phyloP scores from a whole-genome alignment of 371 early-diverging fungal genomes.

The Mortierella sp. region DNA sequence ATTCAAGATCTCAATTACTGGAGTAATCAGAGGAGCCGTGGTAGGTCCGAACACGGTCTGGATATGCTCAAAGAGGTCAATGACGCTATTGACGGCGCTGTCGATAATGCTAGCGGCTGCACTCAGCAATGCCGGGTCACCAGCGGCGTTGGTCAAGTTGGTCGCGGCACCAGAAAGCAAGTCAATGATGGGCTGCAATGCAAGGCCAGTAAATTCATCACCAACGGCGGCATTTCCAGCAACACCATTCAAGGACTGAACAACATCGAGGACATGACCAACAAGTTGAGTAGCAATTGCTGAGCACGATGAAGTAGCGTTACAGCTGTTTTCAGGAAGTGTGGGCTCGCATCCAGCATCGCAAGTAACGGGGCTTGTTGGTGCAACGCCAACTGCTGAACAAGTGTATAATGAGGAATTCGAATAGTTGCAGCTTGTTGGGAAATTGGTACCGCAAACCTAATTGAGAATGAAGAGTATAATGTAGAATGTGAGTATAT shows the following conservation, averaged over 20 bases:
- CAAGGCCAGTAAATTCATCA: not conserved
- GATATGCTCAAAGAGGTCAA: not conserved
- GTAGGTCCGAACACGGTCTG: not conserved
- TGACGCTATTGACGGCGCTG: not conserved
- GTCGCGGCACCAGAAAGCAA: not conserved
- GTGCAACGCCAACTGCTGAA: not conserved
- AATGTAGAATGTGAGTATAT: not conserved
- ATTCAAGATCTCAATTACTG: not conserved
- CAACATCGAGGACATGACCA: not conserved
- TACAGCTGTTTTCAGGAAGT: not conserved
- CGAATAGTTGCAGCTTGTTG: slow-evolving; percentile 1
- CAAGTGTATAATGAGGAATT: slow-evolving; percentile 6
- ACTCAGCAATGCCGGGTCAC: not conserved
- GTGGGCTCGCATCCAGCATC: not conserved
- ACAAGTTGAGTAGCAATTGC: not conserved
- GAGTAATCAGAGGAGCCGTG: not conserved
- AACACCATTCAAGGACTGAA: not conserved
- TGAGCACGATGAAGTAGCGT: not conserved
- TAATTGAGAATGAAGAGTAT: not conserved
- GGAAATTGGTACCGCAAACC: slow-evolving; percentile 10
- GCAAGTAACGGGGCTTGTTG: not conserved
- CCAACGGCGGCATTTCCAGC: not conserved
- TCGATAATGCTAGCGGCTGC: not conserved
- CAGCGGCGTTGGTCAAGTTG: slow-evolving; percentile 1
- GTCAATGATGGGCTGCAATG: not conserved